These are phyloP conservation scores for Pisolithus sp. DNA, from an alignment of 768 basidiomycete species.

Conservation along the genomic window DNA sequence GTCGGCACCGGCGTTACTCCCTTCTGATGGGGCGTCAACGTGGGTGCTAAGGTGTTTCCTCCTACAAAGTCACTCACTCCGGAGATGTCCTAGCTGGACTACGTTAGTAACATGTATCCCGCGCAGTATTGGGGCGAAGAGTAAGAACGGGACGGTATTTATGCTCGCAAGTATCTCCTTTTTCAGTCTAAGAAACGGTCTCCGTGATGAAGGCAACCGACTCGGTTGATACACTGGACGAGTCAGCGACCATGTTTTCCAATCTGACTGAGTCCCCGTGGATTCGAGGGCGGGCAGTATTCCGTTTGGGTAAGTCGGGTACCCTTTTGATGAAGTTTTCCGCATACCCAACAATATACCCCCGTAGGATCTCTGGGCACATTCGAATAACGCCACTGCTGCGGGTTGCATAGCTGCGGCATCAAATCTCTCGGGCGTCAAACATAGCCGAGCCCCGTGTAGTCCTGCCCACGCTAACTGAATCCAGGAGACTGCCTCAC, in stretches of 20 bases:
- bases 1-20: conserved; percentile 57
- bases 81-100: conserved; percentile 25
- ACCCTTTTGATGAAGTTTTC: not conserved
- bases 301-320: conserved; percentile 36
- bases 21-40: conserved; percentile 67
- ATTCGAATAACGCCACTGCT: conserved; percentile 63
- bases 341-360: not conserved
- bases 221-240: no score
- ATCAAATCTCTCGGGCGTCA: conserved; percentile 1
- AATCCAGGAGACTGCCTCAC: no score
- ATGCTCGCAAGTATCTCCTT: conserved; percentile 46
- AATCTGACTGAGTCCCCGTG: no score
- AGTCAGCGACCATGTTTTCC: no score
- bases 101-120: conserved; percentile 42
- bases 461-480: no score
- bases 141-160: conserved; percentile 57
- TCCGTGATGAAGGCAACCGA: not conserved
- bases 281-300: no score
- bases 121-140: conserved; percentile 68
- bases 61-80: not conserved
- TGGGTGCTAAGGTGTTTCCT: conserved; percentile 22
- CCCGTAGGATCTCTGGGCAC: conserved; percentile 62
- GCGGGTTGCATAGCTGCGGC: conserved; percentile 17
- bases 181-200: not conserved
- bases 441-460: not conserved